phyloP scores from a whole-genome alignment of 73 alveolate genomes.

The Paramecium bursaria region DNA sequence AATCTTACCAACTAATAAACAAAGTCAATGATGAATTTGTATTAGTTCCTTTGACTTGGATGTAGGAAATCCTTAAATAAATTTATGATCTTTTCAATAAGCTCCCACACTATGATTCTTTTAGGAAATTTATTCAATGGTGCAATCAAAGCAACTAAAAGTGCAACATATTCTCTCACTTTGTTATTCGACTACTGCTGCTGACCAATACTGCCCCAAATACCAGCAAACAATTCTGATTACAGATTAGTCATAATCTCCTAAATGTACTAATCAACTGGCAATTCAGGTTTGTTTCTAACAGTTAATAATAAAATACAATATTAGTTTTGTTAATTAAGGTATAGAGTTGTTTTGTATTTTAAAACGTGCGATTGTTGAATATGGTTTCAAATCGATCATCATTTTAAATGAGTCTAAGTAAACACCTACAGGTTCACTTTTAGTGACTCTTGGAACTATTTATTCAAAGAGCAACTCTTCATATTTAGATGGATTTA shows the following conservation, averaged over 20 bases:
- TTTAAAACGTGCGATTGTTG: neutral
- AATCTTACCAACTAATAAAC: neutral
- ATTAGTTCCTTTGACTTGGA: neutral
- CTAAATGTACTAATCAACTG: neutral
- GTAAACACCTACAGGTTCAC: neutral
- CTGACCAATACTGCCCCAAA: neutral
- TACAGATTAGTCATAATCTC: neutral
- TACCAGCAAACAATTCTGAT: neutral
- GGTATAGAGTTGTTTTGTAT: too few relatives aligned
- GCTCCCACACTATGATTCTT: slow-evolving; percentile 40
- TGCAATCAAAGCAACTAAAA: slow-evolving; percentile 7
- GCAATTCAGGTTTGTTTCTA: slow-evolving; percentile 15
- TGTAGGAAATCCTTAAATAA: slow-evolving; percentile 19
- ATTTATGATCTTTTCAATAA: slow-evolving; percentile 26
- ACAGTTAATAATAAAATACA: neutral
- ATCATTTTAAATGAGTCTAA: slow-evolving; percentile 26
- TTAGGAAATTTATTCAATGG: neutral
- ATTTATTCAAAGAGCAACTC: neutral
- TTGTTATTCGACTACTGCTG: neutral
- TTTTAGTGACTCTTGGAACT: slow-evolving; percentile 15
- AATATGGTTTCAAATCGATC: slow-evolving; percentile 3
- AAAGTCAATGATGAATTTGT: neutral
- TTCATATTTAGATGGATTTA: neutral
- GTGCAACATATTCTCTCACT: neutral
- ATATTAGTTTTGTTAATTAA: neutral